Percentiles rank a stretch among this genome's conserved stretches.
Conservation (phyloP, 2,329 filamentous ascomycete species). For the Verruconis gallopava region DNA sequence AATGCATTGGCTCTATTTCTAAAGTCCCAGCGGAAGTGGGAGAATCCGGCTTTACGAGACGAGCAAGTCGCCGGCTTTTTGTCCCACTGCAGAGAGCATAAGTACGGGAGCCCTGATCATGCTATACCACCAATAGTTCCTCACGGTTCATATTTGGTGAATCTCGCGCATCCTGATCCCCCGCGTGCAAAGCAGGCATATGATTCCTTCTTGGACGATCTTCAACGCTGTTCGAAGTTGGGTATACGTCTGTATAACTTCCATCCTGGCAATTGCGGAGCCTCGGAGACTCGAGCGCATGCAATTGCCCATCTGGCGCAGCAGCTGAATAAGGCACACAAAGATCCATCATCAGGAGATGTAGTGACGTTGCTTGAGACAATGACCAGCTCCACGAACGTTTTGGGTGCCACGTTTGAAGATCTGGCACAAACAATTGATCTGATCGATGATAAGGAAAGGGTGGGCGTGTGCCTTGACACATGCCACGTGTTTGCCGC, state of each 20-base stretch:
- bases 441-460: slow-evolving; percentile 62
- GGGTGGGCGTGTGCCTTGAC: slow-evolving; percentile 89
- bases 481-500: slow-evolving; percentile 95
- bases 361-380: slow-evolving; percentile 87
- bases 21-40: slow-evolving; percentile 94
- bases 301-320: slow-evolving; percentile 69
- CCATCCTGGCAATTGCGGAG: slow-evolving; percentile 71
- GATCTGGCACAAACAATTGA: slow-evolving; percentile 78
- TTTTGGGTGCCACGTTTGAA: slow-evolving; percentile 73
- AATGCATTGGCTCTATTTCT: slow-evolving; percentile 93
- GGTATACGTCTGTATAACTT: slow-evolving; percentile 96
- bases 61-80: slow-evolving; percentile 59
- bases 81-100: slow-evolving; percentile 51
- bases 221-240: slow-evolving; percentile 70
- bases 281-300: slow-evolving; percentile 50
- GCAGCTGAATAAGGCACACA: slow-evolving; percentile 71
- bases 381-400: slow-evolving; percentile 83
- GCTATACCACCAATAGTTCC: slow-evolving; percentile 47
- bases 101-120: slow-evolving; percentile 58
- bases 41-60: slow-evolving; percentile 60
- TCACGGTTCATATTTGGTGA: slow-evolving; percentile 93
- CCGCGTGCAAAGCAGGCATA: slow-evolving; percentile 79
- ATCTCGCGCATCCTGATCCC: slow-evolving; percentile 73
- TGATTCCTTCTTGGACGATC: slow-evolving; percentile 72
- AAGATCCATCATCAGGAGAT: slow-evolving; percentile 47